Evolutionary conservation across 2,329 filamentous ascomycete genomes (phyloP), one percentile per base, ranked within the genome.

Genomic region (Colletotrichum sublineola): DNA sequence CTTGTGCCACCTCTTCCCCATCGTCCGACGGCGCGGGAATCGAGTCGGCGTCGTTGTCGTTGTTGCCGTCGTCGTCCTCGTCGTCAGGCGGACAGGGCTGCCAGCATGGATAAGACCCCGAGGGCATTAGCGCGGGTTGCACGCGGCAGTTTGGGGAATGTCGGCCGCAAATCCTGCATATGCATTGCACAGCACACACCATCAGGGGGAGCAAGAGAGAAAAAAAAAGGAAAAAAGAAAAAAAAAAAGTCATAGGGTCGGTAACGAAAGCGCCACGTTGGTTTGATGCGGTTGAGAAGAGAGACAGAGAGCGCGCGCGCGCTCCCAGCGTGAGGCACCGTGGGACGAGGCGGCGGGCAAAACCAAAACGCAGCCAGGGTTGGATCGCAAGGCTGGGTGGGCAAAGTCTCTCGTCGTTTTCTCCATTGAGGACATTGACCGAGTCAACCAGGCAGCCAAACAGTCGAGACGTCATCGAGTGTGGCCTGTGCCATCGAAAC

Each of bases 151-250:
- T 72, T 72, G 69, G 65, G 69, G 69, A 68, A 72, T 64, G 53
- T 67, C 69, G 58, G 56, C 29, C 63, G 69, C 69, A 72, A 72
- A 46, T 72, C 65, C 64, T 68, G 69, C 69, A 72, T 72, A 64
- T 55, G 65, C 44, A 63, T 29, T 33, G 40, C 46, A 33, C 38
- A 42, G n/a, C n/a, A 55, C 58, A 50, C 68, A 67, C 56, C 55
- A 61, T 20, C 18, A n/a, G 44, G 20, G 57, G n/a, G 24, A 18
- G 31, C 24, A 46, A n/a, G 7, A 12, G 11, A 36, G n/a, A 4
- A 40, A 40, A 40, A 11, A 3, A 40, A 40, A 14, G 4, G 12
- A 2, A 11, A 11, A 11, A 9, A 15, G 4, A 40, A 4, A 15
- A 42, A 42, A 42, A 42, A 42, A 15, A 42, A 42, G 40, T 15